Evolutionary conservation across 768 basidiomycete species (phyloP).

Genomic region (Cystobasidium ongulense): DNA sequence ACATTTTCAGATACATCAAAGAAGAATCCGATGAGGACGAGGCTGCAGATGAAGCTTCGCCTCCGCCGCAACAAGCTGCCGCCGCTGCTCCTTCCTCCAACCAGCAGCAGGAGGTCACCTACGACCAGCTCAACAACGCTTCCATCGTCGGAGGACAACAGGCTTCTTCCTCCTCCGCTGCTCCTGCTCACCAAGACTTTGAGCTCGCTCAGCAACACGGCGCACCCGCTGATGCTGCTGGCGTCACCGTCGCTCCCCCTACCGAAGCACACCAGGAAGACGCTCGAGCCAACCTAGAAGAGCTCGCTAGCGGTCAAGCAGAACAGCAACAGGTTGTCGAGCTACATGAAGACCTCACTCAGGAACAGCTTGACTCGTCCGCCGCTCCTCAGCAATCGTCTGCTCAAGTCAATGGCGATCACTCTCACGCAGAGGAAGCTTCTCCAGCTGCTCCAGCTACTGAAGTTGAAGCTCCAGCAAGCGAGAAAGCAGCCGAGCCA

Average conservation of each 20-base stretch:
- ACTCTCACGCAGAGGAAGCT: neutral
- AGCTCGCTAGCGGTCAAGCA: conserved; percentile 11
- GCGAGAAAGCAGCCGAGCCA: neutral
- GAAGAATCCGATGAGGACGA: conserved; percentile 52
- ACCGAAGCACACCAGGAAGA: neutral
- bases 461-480: conserved; percentile 12
- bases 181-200: conserved; percentile 5
- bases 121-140: conserved; percentile 31
- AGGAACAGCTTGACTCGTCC: neutral
- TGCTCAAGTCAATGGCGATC: conserved; percentile 14
- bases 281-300: conserved; percentile 14
- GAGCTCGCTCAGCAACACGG: conserved; percentile 23
- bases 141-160: conserved; percentile 5
- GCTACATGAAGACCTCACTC: conserved; percentile 18
- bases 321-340: conserved; percentile 26
- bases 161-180: neutral
- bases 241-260: conserved; percentile 6
- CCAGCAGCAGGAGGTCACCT: conserved; percentile 39
- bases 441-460: neutral
- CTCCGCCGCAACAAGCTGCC: no score
- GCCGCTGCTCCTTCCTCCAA: conserved; percentile 45
- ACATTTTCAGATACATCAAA: conserved; percentile 99
- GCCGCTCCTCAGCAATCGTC: neutral
- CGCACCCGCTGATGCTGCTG: conserved; percentile 11
- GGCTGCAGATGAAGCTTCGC: conserved; percentile 40